These are phyloP conservation scores for Boletus mariae DNA, from an alignment of 1,284 basidiomycete species.

Conservation along the genomic window DNA sequence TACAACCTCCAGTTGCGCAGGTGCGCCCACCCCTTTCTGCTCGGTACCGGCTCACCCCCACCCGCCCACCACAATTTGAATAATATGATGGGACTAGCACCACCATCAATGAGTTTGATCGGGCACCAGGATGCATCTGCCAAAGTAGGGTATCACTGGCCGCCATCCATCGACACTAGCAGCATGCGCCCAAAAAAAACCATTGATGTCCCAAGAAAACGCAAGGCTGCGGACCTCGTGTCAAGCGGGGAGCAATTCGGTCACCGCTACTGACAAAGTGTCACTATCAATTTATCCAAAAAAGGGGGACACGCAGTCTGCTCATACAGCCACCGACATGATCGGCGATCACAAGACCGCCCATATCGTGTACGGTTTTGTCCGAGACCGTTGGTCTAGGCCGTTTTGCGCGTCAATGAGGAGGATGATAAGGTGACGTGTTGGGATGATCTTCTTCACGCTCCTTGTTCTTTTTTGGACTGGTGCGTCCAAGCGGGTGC, in stretches of 20 bases:
- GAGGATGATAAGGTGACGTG: not conserved
- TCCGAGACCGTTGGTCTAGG: not conserved
- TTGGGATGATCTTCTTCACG: no score
- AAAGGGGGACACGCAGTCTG: conserved; percentile 23
- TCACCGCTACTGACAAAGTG: not conserved
- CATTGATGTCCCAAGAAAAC: not conserved
- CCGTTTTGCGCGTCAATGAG: not conserved
- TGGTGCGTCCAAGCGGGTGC: no score
- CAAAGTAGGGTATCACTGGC: not conserved
- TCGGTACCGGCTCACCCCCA: not conserved
- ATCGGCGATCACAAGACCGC: conserved; percentile 72
- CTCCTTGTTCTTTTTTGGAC: no score
- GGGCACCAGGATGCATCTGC: not conserved
- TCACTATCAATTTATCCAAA: not conserved
- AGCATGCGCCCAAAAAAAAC: not conserved
- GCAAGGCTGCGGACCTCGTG: not conserved
- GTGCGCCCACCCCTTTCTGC: conserved; percentile 5
- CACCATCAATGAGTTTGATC: not conserved
- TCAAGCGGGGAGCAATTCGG: no score
- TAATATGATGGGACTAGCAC: not conserved
- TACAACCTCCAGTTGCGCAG: not conserved
- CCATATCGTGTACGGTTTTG: conserved; percentile 32
- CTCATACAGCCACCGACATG: conserved; percentile 49
- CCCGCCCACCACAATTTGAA: not conserved
- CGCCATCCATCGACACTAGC: not conserved